These are phyloP conservation scores for Citrus medica DNA, from an alignment of 345 rosid genomes.

Conservation along the genomic window DNA sequence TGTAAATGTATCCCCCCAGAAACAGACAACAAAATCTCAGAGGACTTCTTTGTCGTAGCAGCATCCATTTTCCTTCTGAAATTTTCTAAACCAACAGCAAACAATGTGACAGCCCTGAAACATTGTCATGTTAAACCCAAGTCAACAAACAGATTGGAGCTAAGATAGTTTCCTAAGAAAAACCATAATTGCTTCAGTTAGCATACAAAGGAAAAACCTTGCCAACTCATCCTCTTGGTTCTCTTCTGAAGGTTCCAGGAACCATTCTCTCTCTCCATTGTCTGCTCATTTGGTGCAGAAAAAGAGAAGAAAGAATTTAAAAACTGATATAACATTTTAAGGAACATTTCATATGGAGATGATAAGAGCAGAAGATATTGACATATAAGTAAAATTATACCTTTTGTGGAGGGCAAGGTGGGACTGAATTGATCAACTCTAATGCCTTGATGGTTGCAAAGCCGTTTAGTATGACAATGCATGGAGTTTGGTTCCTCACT, in stretches of 20 bases:
- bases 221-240: conserved; percentile 61
- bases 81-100: conserved; percentile 66
- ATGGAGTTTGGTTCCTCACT: conserved; percentile 38
- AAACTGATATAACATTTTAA: not conserved
- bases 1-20: conserved; percentile 60
- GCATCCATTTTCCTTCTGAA: conserved; percentile 61
- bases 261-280: conserved; percentile 41
- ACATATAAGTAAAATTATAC: conserved; percentile 34
- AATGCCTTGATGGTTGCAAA: conserved; percentile 32
- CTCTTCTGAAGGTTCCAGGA: conserved; percentile 42
- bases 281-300: conserved; percentile 35
- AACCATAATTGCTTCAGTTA: not conserved
- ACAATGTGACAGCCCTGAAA: conserved; percentile 63
- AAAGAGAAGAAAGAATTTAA: conserved; percentile 4
- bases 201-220: conserved; percentile 48
- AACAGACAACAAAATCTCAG: conserved; percentile 67
- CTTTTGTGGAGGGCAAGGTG: conserved; percentile 42
- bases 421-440: conserved; percentile 34
- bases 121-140: conserved; percentile 25
- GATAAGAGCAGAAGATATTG: conserved; percentile 8
- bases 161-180: not conserved
- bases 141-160: conserved; percentile 13
- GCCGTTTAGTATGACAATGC: conserved; percentile 44
- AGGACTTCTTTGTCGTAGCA: conserved; percentile 65
- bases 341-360: conserved; percentile 1